Percentiles rank a stretch among this genome's conserved stretches.
phyloP scores from a whole-genome alignment of 2,329 filamentous ascomycete species.

The Endocalyx cinctus region DNA sequence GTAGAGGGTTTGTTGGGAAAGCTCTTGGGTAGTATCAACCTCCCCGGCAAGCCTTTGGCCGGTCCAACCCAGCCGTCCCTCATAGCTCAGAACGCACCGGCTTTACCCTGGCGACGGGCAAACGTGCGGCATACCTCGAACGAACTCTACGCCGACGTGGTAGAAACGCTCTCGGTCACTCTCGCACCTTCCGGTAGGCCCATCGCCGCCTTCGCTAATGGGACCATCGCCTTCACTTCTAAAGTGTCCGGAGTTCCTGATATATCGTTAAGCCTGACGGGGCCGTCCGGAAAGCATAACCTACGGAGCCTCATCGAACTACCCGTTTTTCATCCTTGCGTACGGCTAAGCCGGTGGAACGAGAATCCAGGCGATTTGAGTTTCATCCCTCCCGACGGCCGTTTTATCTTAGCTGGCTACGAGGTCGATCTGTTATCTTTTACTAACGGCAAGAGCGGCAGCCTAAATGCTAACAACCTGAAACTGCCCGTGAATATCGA shows the following conservation, averaged over 20 bases:
- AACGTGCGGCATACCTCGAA: constrained; percentile 96
- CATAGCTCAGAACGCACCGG: constrained; percentile 42
- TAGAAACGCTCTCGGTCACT: constrained; percentile 84
- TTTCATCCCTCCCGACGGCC: constrained; percentile 91
- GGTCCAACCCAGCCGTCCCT: constrained; percentile 36
- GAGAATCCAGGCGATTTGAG: constrained; percentile 87
- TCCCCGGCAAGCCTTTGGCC: constrained; percentile 56
- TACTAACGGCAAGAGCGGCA: constrained; percentile 52
- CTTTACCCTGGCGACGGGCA: constrained; percentile 80
- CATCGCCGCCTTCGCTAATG: constrained; percentile 80
- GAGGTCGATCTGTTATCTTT: constrained; percentile 85
- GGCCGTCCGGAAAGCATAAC: constrained; percentile 75
- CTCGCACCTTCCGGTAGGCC: constrained; percentile 86
- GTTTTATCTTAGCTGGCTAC: constrained; percentile 90
- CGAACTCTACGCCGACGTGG: constrained; percentile 92
- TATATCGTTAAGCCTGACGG: constrained; percentile 73
- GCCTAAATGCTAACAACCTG: constrained; percentile 56
- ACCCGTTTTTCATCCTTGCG: constrained; percentile 94
- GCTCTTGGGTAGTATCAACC: constrained; percentile 77
- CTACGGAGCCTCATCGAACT: constrained; percentile 73
- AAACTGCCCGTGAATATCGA: constrained; percentile 80
- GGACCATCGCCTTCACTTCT: constrained; percentile 89
- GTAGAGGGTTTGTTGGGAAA: constrained; percentile 88
- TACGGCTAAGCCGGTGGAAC: constrained; percentile 83
- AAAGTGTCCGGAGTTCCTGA: constrained; percentile 95